phyloP scores from a whole-genome alignment of 257 asterid species.

The Nicotiana benthamiana region DNA sequence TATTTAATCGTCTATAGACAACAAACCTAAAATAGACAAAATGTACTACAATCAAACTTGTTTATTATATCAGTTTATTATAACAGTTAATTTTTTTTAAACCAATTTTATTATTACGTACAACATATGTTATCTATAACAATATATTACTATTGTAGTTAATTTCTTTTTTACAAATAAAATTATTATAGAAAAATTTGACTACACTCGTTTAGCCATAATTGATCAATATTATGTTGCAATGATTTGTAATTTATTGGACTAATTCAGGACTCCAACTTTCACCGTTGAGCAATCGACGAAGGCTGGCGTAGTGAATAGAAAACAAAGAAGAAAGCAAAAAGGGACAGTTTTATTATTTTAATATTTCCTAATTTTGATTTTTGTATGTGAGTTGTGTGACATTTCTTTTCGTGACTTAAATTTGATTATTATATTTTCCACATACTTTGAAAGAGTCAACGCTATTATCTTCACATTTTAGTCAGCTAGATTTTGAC shows the following conservation, averaged over 20 bases:
- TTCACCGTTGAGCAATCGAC: not conserved
- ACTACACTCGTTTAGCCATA: not conserved
- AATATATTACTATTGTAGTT: rapidly evolving
- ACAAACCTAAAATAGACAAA: too few species aligned
- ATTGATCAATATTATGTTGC: not conserved
- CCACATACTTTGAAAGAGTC: not conserved
- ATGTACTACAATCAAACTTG: too few species aligned
- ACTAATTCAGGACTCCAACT: not conserved
- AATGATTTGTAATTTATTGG: not conserved
- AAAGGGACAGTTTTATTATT: not conserved
- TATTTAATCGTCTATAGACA: not conserved
- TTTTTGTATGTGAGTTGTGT: not conserved
- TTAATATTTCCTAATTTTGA: not conserved
- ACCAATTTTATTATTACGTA: too few species aligned
- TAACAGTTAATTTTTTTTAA: too few species aligned
- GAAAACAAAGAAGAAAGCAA: not conserved
- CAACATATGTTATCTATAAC: too few species aligned
- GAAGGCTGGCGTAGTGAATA: not conserved
- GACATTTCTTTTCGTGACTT: not conserved
- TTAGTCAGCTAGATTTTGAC: not conserved
- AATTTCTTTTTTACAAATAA: too few species aligned
- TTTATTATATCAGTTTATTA: too few species aligned
- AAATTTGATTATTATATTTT: not conserved
- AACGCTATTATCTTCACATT: not conserved
- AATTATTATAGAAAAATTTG: too few species aligned